Evolutionary conservation across 1,284 basidiomycete genomes (phyloP), one percentile per base, ranked within the genome.

Genomic region (Ustilago tritici): DNA sequence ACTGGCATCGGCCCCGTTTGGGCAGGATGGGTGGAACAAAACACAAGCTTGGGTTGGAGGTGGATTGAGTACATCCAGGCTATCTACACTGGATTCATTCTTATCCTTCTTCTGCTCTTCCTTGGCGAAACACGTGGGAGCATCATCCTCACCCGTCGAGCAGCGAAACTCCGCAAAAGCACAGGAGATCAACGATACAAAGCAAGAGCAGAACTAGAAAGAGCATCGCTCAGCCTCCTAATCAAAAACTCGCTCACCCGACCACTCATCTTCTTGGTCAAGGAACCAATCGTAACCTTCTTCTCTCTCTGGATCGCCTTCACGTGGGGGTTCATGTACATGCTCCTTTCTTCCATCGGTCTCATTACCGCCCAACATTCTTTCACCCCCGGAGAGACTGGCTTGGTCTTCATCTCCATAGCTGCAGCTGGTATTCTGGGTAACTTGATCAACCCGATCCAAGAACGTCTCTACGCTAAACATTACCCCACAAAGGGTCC

Each of bases 1-100:
- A 90, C 90, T 0, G 92, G 92, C 0, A 69, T 93, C 1, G 92
- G 92, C 2, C 90, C 92, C 1, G 86, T 92, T 0, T 87, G 89
- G n/a, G 89, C 90, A 4, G 91, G 91, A 4, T 93, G 90, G 90
- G 90, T 93, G 8, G 92, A 92, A 79, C 89, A 90, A 79, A 90
- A 91, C 8, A 84, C 87, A 0, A 87, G 87, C 9, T 82, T 93
- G 38, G 88, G 88, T 61, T 94, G 93, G 93, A 88, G 92, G 41
- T 93, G 93, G 92, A 92, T 93, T 14, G 90, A 93, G 85, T 93
- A 92, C 92, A 89, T 93, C 35, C 80, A 84, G 64, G 65, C 70
- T 10, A 79, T 82, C 61, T 72, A 78, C n/a, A 78, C 74, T 5
- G 74, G 73, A 12, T 77, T 67, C 6, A 40, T 67, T 50, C 57